Conservation (phyloP, 768 basidiomycete genomes). For the Lepiota subincarnata region DNA sequence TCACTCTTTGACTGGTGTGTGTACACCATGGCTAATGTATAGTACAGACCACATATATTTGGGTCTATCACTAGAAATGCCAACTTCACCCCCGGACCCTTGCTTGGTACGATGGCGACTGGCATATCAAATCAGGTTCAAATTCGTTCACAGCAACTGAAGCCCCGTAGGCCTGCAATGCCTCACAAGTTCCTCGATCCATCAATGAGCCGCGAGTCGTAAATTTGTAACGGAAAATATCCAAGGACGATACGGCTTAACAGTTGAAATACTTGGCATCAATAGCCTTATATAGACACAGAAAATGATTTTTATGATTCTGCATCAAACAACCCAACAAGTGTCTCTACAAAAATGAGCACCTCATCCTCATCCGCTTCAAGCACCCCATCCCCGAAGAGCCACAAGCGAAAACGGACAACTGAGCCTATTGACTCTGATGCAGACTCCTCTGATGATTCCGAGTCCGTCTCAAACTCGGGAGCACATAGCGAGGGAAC, state of each 20-base stretch:
- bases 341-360: neutral
- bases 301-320: no score
- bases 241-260: no score
- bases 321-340: neutral
- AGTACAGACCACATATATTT: neutral
- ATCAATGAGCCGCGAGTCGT: no score
- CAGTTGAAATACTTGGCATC: neutral
- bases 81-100: no score
- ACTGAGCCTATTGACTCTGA: slow-evolving; percentile 11
- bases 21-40: slow-evolving; percentile 2
- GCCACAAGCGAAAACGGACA: slow-evolving; percentile 28
- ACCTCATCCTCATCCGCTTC: slow-evolving; percentile 26
- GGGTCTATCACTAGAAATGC: no score
- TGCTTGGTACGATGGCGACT: no score
- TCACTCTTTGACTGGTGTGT: neutral
- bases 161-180: no score
- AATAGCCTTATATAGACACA: neutral
- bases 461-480: neutral
- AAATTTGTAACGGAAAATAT: no score
- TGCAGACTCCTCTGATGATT: slow-evolving; percentile 13
- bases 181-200: no score
- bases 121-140: no score
- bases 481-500: slow-evolving; percentile 3
- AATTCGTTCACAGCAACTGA: no score
- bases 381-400: slow-evolving; percentile 25